These are phyloP conservation scores for Chenopodium berlandieri DNA, from an alignment of 148 eudicot genomes.

Conservation along the genomic window DNA sequence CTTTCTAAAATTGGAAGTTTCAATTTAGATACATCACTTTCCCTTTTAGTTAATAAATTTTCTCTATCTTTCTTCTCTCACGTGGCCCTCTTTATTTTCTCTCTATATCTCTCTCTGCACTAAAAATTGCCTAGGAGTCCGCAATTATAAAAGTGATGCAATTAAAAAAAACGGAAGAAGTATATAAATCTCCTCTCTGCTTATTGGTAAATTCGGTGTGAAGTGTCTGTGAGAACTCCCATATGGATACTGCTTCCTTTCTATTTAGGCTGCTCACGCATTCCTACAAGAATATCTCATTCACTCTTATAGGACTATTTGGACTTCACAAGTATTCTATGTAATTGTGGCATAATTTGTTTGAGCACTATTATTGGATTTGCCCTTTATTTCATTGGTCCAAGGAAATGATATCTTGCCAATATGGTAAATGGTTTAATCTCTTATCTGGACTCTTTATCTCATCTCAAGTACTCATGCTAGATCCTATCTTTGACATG, in stretches of 20 bases:
- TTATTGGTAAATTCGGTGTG: not conserved
- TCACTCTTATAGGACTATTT: not conserved
- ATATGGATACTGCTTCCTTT: not conserved
- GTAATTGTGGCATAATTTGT: too few species aligned
- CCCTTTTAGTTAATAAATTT: too few species aligned
- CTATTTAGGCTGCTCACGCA: not conserved
- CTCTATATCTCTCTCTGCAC: too few species aligned
- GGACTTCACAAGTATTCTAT: not conserved
- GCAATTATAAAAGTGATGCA: too few species aligned
- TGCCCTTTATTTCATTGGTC: not conserved
- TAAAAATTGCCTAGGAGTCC: too few species aligned
- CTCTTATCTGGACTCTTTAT: not conserved
- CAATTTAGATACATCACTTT: too few species aligned
- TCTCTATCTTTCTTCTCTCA: too few species aligned
- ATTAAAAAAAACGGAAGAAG: too few species aligned
- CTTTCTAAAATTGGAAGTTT: too few species aligned
- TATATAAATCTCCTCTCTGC: not conserved
- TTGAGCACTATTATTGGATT: not conserved
- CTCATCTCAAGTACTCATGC: not conserved
- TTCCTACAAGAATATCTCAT: not conserved
- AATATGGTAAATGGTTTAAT: not conserved
- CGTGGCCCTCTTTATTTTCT: too few species aligned
- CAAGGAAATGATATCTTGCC: not conserved
- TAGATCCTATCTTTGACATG: not conserved
- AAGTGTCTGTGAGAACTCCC: not conserved